phyloP scores from a whole-genome alignment of 139 green algal genomes.

The Tetraselmis striata region DNA sequence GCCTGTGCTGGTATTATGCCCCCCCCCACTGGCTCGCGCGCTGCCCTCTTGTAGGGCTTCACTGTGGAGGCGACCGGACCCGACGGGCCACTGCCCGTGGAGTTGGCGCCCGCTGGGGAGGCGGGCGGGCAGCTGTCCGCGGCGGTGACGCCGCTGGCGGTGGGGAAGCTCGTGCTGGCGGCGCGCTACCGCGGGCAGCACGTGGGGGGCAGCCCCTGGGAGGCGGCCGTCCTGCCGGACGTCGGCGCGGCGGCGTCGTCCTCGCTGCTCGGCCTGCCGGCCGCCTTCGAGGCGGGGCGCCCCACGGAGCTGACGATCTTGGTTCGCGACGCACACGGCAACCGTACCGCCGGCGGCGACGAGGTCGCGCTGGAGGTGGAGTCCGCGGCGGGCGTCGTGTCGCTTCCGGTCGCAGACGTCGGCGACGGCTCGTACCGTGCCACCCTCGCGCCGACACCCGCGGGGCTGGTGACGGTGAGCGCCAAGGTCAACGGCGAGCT shows the following conservation, averaged over 20 bases:
- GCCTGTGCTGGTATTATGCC: too few species aligned
- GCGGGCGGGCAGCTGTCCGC: background rate
- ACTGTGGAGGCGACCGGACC: background rate
- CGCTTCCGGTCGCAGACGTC: background rate
- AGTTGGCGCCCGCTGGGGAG: background rate
- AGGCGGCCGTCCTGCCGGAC: slow-evolving; percentile 6
- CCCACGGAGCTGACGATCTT: slow-evolving; percentile 2
- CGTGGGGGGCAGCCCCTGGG: slow-evolving; percentile 16
- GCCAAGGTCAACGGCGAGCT: slow-evolving; percentile 18
- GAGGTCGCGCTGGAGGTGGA: slow-evolving; percentile 11
- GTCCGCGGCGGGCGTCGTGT: background rate
- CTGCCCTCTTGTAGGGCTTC: too few species aligned
- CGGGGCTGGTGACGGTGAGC: slow-evolving; percentile 11
- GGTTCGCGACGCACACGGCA: slow-evolving; percentile 15
- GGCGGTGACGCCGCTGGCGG: background rate
- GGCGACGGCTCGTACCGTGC: slow-evolving; percentile 7
- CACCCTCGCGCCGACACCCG: background rate
- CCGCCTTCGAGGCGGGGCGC: slow-evolving; percentile 7
- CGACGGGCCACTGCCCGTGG: background rate
- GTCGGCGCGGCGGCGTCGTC: slow-evolving; percentile 5
- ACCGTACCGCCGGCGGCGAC: slow-evolving; percentile 10
- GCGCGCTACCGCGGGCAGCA: slow-evolving; percentile 13
- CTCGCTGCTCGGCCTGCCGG: slow-evolving; percentile 3
- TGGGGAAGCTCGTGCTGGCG: background rate
- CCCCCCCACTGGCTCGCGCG: too few species aligned